Evolutionary conservation across 2,329 filamentous ascomycete genomes (phyloP).

Genomic region (Dactylellina cionopaga): DNA sequence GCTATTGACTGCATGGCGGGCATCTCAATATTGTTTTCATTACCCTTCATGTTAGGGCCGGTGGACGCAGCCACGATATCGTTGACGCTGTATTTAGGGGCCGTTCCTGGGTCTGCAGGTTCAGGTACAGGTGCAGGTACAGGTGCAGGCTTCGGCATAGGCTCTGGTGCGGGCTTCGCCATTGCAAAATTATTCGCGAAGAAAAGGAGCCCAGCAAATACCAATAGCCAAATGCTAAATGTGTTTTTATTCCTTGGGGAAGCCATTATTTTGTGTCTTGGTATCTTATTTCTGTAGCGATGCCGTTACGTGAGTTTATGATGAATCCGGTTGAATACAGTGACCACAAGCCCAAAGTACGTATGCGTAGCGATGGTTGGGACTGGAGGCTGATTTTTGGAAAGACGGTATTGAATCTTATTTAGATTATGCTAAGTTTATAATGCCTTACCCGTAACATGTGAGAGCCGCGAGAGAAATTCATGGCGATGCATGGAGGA

Average conservation of each 20-base stretch:
- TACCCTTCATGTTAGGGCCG: not conserved
- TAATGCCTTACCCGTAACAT: conserved; percentile 4
- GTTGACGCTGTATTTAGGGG: conserved; percentile 5
- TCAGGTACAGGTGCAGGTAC: too few relatives aligned
- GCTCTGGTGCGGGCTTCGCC: not conserved
- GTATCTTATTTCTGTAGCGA: not conserved
- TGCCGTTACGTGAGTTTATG: not conserved
- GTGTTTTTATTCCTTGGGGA: not conserved
- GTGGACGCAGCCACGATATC: conserved; percentile 20
- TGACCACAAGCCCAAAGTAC: too few relatives aligned
- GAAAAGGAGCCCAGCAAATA: not conserved
- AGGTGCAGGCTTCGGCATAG: not conserved
- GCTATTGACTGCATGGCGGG: conserved; percentile 21
- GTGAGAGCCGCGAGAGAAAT: conserved; percentile 13
- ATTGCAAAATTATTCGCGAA: not conserved
- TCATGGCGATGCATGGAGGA: conserved; percentile 3
- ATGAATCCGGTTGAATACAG: too few relatives aligned
- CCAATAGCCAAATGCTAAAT: not conserved
- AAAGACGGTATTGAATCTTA: too few relatives aligned
- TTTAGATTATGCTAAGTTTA: conserved; percentile 1
- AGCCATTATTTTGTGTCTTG: not conserved
- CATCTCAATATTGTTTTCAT: too few relatives aligned
- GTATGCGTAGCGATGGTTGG: too few relatives aligned
- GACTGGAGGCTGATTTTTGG: too few relatives aligned
- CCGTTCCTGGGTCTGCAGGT: not conserved